phyloP scores from a whole-genome alignment of 108 stramenopile genomes.

The Chaetoceros tenuissimus region DNA sequence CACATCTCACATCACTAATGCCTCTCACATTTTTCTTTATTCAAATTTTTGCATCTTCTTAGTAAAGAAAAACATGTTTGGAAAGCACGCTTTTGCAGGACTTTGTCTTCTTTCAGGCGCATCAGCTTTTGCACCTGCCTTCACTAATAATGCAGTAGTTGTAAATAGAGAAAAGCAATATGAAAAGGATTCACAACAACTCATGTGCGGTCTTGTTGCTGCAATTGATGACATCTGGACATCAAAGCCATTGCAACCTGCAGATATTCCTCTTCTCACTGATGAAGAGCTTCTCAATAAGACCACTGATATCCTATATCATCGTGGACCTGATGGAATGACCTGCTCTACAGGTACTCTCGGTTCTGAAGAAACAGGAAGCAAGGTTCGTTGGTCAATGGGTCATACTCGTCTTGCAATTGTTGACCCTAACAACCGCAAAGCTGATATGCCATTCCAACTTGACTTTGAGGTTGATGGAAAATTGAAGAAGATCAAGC shows the following conservation, averaged over 20 bases:
- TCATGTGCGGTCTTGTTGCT: slow-evolving; percentile 40
- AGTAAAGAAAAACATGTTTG: not conserved
- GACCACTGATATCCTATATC: slow-evolving; percentile 29
- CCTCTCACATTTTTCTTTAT: too few species aligned
- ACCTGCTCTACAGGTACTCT: not conserved
- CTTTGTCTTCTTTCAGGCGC: not conserved
- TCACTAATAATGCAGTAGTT: not conserved
- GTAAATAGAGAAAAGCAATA: not conserved
- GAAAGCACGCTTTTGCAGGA: not conserved
- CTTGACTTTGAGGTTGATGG: slow-evolving; percentile 29
- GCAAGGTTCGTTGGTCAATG: slow-evolving; percentile 16
- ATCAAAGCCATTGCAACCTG: slow-evolving; percentile 1
- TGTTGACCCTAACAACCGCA: slow-evolving; percentile 46
- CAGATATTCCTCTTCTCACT: slow-evolving; percentile 23
- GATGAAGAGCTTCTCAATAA: slow-evolving; percentile 17
- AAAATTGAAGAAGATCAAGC: slow-evolving; percentile 21
- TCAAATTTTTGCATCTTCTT: too few species aligned
- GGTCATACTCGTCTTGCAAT: slow-evolving; percentile 64
- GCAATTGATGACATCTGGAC: slow-evolving; percentile 47
- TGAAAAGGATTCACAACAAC: slow-evolving; percentile 6
- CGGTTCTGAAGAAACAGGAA: not conserved
- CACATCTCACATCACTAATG: too few species aligned
- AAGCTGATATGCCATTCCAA: slow-evolving; percentile 61
- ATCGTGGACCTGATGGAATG: slow-evolving; percentile 53
- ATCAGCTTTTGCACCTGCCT: not conserved